Evolutionary conservation across 73 alveolate genomes (phyloP).

Genomic region (Paramecium octaurelia): DNA sequence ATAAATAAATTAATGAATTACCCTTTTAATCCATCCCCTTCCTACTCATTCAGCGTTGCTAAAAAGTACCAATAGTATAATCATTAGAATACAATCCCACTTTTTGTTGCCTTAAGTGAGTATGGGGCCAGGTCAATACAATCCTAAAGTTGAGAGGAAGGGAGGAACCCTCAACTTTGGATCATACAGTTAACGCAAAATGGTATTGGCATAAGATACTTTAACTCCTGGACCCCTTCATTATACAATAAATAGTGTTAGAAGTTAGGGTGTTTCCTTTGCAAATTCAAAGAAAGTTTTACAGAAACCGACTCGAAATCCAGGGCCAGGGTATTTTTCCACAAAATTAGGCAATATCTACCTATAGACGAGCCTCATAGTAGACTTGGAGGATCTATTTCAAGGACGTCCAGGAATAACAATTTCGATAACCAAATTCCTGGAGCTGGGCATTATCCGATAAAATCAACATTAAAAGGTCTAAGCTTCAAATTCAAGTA

Average conservation of each 20-base stretch:
- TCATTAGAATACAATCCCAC: not conserved
- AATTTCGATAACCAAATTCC: not conserved
- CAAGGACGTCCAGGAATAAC: not conserved
- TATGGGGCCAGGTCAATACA: slow-evolving; percentile 24
- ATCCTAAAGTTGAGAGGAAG: not conserved
- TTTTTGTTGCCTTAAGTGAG: not conserved
- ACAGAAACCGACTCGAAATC: not conserved
- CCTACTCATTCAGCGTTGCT: not conserved
- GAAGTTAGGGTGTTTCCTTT: slow-evolving; percentile 13
- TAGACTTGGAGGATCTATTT: not conserved
- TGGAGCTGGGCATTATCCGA: not conserved
- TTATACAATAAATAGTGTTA: not conserved
- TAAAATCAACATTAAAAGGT: not conserved
- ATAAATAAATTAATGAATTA: not conserved
- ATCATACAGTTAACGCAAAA: not conserved
- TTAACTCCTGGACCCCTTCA: slow-evolving; percentile 16
- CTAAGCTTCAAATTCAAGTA: not conserved
- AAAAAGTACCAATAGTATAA: not conserved
- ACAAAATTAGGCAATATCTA: not conserved
- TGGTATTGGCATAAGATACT: not conserved
- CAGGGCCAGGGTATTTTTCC: slow-evolving; percentile 23
- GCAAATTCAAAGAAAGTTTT: not conserved
- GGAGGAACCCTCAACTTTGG: slow-evolving; percentile 13
- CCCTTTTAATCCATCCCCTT: slow-evolving; percentile 35
- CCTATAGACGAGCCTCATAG: not conserved